Evolutionary conservation across 805 yeast genomes (phyloP).

Genomic region (Hanseniaspora singularis): DNA sequence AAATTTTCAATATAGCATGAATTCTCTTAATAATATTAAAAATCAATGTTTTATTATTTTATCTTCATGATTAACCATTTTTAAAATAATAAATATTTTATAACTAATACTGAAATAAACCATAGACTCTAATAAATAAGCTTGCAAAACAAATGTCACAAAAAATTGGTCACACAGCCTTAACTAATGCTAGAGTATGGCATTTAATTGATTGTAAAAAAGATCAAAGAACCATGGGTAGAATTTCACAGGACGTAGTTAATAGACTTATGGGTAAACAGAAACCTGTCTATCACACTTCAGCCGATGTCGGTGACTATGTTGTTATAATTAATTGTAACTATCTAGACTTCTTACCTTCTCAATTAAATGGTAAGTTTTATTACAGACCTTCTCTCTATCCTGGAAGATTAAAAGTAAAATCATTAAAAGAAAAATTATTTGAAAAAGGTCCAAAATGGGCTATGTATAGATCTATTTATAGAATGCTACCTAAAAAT

Average conservation of each 20-base stretch:
- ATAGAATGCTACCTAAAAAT: slow-evolving; percentile 93
- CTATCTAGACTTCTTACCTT: slow-evolving; percentile 70
- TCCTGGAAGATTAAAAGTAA: slow-evolving; percentile 79
- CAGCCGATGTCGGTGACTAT: slow-evolving; percentile 86
- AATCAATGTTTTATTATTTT: too few relatives aligned
- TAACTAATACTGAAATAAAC: neutral
- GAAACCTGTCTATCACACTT: slow-evolving; percentile 73
- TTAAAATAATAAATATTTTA: too few relatives aligned
- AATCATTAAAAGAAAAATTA: slow-evolving; percentile 66
- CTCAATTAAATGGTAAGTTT: slow-evolving; percentile 63
- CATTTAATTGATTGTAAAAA: slow-evolving; percentile 85
- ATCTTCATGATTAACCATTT: too few relatives aligned
- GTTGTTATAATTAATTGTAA: slow-evolving; percentile 93
- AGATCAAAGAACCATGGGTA: slow-evolving; percentile 78
- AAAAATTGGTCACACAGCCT: slow-evolving; percentile 40
- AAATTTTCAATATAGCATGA: too few relatives aligned
- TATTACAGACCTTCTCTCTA: slow-evolving; percentile 83
- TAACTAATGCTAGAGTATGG: slow-evolving; percentile 81
- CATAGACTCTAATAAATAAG: neutral
- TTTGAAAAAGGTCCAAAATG: slow-evolving; percentile 82
- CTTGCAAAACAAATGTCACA: slow-evolving; percentile 29
- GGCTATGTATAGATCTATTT: slow-evolving; percentile 72
- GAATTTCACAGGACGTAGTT: slow-evolving; percentile 83
- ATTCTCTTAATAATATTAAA: too few relatives aligned
- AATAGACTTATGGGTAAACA: slow-evolving; percentile 89